Conservation (phyloP, 805 yeast genomes). For the Priceomyces melissophilus region DNA sequence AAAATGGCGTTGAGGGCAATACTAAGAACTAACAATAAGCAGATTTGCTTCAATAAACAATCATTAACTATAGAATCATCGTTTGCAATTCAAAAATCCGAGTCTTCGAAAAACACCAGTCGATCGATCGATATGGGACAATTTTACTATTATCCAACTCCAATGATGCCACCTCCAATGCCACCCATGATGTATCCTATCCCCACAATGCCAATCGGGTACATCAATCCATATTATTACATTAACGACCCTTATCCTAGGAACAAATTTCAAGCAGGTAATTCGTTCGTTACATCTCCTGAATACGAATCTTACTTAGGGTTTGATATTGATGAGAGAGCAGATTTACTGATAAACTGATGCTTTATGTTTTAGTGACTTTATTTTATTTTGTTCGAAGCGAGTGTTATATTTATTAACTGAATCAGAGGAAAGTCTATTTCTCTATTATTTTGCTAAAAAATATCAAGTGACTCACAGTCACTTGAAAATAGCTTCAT, state of each 20-base stretch:
- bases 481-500: no score
- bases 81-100: constrained; percentile 37
- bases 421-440: background rate
- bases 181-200: constrained; percentile 2
- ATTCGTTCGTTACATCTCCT: no score
- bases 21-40: constrained; percentile 46
- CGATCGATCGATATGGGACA: constrained; percentile 1
- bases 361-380: no score
- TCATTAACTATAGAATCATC: constrained; percentile 32
- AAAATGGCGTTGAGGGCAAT: constrained; percentile 64
- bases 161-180: constrained; percentile 4
- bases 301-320: no score
- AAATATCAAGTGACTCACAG: no score
- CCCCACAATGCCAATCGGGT: constrained; percentile 2
- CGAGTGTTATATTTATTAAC: no score
- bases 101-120: background rate
- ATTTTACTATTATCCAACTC: constrained; percentile 6
- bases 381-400: no score
- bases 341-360: no score
- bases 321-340: no score
- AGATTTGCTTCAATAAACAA: constrained; percentile 20
- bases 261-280: no score
- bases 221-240: constrained; percentile 10
- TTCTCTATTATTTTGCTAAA: background rate
- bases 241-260: background rate